Base-by-base conservation (phyloP, 2,329 filamentous ascomycete genomes). In the Curvularia verruculosa region DNA sequence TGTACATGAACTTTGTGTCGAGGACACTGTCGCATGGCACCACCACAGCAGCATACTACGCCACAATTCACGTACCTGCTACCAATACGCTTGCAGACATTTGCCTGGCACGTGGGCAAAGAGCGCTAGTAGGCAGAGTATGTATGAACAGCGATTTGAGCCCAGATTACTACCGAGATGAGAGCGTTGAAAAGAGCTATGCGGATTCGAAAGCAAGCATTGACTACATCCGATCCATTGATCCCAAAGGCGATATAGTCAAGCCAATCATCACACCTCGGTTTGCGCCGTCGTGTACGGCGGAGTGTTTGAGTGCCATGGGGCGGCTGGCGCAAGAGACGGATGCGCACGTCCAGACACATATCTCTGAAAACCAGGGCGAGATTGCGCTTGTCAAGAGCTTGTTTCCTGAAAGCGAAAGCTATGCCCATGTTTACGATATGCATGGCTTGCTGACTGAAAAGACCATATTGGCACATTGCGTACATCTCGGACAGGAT, bases 11-110 rank as follows among this genome's bases (percentile, higher is more conserved):
- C 56, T 89, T 91, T 62, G 85, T 99, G 61, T 82, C 86, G 28
- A 87, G 91, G 45, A 96, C 92, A 0, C 85, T 99, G 10, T 85
- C 91, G 21, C 87, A 97, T 73, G 95, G 95, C 61, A 99, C 95
- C 9, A 99, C 95, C 0, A 95, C 91, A 10, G 92, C 92, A 5
- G 86, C 91, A n/a, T 98, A 98, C 82, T 98, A 90, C 75, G 94
- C 94, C 56, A 98, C 95, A 24, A 87, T 92, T 61, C 88, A 96
- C 74, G 90, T 96, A 1, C 82, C 85, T 0, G 87, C 92, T 1
- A 99, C 95, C n/a, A 97, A 96, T 73, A 84, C 96, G 7, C 87
- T 99, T 5, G 90, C 93, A 0, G 87, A 91, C 62, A 85, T 97
- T 18, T 97, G 94, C 70, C 82, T 91, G n/a, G 73, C 79, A 0